A percentile compares a stretch with the other conserved stretches of the same genome.
phyloP scores from a whole-genome alignment of 352 stramenopile species.

The Pythium brassicae region DNA sequence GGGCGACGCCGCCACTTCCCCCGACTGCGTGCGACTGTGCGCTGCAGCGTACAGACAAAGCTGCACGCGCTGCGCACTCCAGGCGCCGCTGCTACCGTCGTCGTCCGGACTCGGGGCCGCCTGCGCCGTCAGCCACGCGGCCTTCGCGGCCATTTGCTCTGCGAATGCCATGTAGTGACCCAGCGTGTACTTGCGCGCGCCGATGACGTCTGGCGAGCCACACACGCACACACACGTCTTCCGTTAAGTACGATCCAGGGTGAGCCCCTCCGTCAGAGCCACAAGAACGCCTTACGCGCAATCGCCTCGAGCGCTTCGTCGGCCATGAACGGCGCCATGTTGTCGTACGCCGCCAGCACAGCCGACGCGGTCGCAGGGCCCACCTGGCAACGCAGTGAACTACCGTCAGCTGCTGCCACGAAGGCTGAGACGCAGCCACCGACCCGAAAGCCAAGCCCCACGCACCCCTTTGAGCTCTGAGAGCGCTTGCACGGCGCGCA shows the following conservation, averaged over 20 bases:
- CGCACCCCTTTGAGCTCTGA: slow-evolving; percentile 63
- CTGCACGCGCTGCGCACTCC: slow-evolving; percentile 68
- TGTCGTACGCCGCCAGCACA: slow-evolving; percentile 66
- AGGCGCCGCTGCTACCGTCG: slow-evolving; percentile 18
- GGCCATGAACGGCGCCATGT: slow-evolving; percentile 67
- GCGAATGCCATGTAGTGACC: slow-evolving; percentile 63
- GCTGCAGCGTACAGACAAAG: slow-evolving; percentile 60
- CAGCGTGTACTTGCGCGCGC: slow-evolving; percentile 75
- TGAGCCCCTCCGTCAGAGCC: neutral
- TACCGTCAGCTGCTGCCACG: too few relatives aligned
- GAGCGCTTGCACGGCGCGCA: slow-evolving; percentile 45
- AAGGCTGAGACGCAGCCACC: too few relatives aligned
- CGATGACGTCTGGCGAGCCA: slow-evolving; percentile 43
- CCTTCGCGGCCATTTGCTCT: slow-evolving; percentile 48
- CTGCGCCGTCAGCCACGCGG: slow-evolving; percentile 47
- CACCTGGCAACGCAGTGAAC: slow-evolving; percentile 40
- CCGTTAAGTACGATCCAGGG: neutral
- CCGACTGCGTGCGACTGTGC: neutral
- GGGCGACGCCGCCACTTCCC: neutral
- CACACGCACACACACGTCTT: neutral
- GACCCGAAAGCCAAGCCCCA: neutral
- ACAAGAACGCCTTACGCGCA: slow-evolving; percentile 26
- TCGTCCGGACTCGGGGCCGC: slow-evolving; percentile 6
- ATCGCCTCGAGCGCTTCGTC: slow-evolving; percentile 77
- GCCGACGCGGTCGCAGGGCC: slow-evolving; percentile 73